Conservation (phyloP, 176 grass and related monocot genomes). For the Ampelocalamus luodianensis region DNA sequence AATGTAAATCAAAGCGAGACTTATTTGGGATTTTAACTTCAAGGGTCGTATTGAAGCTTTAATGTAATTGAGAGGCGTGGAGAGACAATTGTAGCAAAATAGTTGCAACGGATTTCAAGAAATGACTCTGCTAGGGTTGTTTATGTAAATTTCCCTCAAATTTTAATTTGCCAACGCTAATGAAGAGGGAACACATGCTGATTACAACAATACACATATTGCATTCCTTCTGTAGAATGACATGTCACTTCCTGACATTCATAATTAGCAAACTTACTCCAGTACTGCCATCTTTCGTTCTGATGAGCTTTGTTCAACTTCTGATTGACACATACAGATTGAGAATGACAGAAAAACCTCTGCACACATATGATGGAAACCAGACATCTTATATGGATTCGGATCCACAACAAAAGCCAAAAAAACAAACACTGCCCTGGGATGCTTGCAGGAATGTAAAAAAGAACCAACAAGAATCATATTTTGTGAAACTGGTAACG, state of each 20-base stretch:
- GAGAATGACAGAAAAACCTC: slow-evolving; percentile 14
- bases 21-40: not conserved
- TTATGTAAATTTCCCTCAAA: not conserved
- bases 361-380: slow-evolving; percentile 39
- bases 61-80: not conserved
- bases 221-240: not conserved
- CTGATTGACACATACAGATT: slow-evolving; percentile 31
- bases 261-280: slow-evolving; percentile 10
- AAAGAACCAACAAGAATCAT: slow-evolving; percentile 47
- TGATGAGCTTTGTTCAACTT: slow-evolving; percentile 10
- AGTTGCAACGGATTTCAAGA: not conserved
- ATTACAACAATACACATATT: not conserved
- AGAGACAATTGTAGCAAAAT: not conserved
- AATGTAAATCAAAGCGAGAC: not conserved
- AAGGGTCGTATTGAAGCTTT: not conserved
- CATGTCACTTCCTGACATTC: not conserved
- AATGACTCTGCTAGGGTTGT: not conserved
- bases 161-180: not conserved
- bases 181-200: not conserved
- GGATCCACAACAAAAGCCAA: slow-evolving; percentile 31
- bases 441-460: slow-evolving; percentile 44
- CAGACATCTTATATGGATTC: slow-evolving; percentile 34
- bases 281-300: not conserved
- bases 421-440: slow-evolving; percentile 1
- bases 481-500: slow-evolving; percentile 8